Conservation (phyloP, 495 filamentous ascomycete species). For the Glonium stellatum region DNA sequence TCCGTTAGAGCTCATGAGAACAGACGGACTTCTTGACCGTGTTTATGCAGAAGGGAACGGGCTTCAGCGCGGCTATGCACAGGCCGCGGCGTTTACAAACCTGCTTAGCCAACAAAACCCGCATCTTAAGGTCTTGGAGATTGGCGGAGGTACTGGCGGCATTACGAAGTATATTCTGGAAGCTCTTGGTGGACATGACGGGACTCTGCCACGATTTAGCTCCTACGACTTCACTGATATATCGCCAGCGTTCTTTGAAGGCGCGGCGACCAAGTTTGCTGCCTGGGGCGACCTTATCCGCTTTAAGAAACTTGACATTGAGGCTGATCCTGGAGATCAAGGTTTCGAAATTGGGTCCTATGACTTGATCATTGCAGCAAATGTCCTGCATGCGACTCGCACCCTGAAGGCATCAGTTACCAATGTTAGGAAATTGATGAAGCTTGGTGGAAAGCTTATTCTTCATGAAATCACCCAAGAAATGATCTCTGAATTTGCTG, state of each 20-base stretch:
- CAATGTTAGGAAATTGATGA: conserved; percentile 17
- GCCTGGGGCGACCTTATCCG: conserved; percentile 5
- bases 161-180: conserved; percentile 8
- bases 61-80: background rate
- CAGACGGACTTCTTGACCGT: background rate
- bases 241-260: conserved; percentile 23
- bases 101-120: too few species aligned
- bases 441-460: conserved; percentile 21
- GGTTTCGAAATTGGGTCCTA: conserved; percentile 3
- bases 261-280: conserved; percentile 12
- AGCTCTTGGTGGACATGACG: background rate
- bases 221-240: conserved; percentile 20
- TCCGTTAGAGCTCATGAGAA: background rate
- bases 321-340: conserved; percentile 7
- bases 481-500: background rate
- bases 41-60: background rate
- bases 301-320: conserved; percentile 15
- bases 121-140: conserved; percentile 18
- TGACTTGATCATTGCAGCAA: conserved; percentile 9
- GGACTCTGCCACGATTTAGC: background rate
- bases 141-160: conserved; percentile 25
- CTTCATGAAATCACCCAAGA: conserved; percentile 12
- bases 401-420: conserved; percentile 10
- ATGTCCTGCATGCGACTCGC: conserved; percentile 16
- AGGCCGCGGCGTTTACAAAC: conserved; percentile 8